Percentiles rank a stretch among this genome's conserved stretches.
Evolutionary conservation across 345 rosid species (phyloP).

Genomic region (Lagerstroemia speciosa): DNA sequence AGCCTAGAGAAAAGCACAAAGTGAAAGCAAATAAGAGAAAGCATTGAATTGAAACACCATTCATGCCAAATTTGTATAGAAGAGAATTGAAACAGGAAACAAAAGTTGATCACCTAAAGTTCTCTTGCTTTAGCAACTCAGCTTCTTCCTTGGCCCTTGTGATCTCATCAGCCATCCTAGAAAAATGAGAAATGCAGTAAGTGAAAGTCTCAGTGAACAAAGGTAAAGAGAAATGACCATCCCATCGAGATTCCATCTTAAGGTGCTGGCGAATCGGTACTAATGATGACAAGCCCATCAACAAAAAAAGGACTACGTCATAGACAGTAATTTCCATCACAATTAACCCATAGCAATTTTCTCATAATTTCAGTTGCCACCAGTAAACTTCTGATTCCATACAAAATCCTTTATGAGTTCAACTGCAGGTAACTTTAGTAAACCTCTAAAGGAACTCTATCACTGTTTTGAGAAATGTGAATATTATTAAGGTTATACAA

Average conservation of each 20-base stretch:
- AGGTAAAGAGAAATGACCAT: not conserved
- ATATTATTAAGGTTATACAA: not conserved
- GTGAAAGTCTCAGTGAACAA: not conserved
- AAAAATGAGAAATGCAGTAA: slow-evolving; percentile 8
- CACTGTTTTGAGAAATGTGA: not conserved
- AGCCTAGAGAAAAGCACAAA: slow-evolving; percentile 26
- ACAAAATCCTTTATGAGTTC: not conserved
- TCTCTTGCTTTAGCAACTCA: slow-evolving; percentile 45
- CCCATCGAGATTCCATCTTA: not conserved
- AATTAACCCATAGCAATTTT: not conserved
- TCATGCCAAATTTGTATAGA: not conserved
- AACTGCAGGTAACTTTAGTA: not conserved
- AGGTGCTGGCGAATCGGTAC: not conserved
- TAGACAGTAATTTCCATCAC: not conserved
- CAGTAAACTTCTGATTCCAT: not conserved
- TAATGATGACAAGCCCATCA: not conserved
- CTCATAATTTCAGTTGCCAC: not conserved
- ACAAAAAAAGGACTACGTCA: not conserved
- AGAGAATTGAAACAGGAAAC: slow-evolving; percentile 3
- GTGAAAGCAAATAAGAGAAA: slow-evolving; percentile 9
- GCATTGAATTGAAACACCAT: not conserved
- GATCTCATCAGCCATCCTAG: slow-evolving; percentile 64
- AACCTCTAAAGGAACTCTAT: not conserved
- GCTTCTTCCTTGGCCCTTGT: slow-evolving; percentile 53
- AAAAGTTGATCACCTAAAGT: slow-evolving; percentile 28